Percentiles rank a stretch among this genome's conserved stretches.
These are phyloP conservation scores for Calycina herbarum DNA, from an alignment of 2,329 filamentous ascomycete genomes.

Conservation along the genomic window DNA sequence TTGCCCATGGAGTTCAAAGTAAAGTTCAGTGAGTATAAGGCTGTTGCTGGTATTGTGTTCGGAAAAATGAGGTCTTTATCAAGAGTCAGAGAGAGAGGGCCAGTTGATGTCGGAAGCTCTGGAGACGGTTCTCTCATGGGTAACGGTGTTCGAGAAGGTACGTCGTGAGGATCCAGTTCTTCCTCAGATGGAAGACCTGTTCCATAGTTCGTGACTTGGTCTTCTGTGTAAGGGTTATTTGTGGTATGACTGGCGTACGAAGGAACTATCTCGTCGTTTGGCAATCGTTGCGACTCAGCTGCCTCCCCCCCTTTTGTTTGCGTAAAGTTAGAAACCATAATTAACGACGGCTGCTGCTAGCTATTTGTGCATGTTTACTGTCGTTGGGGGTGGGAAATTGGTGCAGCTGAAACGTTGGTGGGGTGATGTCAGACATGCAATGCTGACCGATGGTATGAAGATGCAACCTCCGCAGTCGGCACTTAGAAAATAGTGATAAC, in stretches of 20 bases:
- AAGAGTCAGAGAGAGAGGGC: slow-evolving; percentile 12
- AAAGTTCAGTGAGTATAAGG: slow-evolving; percentile 20
- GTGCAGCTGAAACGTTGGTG: background rate
- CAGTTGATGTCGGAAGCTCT: background rate
- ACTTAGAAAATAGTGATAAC: too few relatives aligned
- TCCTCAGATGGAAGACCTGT: too few relatives aligned
- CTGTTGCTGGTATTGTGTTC: slow-evolving; percentile 18
- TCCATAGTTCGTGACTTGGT: background rate
- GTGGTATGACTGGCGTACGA: background rate
- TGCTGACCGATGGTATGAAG: background rate
- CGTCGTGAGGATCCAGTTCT: too few relatives aligned
- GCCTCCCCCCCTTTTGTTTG: background rate
- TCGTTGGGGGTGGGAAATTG: too few relatives aligned
- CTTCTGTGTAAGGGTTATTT: background rate
- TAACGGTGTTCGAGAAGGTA: too few relatives aligned
- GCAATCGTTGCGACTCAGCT: background rate
- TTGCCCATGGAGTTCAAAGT: slow-evolving; percentile 20
- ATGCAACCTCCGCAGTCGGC: too few relatives aligned
- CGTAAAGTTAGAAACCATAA: background rate
- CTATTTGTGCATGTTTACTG: background rate
- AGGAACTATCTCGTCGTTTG: background rate
- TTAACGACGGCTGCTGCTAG: background rate
- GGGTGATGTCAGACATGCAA: background rate
- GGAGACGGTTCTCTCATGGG: background rate
- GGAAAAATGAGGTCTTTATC: slow-evolving; percentile 23